Evolutionary conservation across 306 rosid species (phyloP).

Genomic region (Erythrophleum fordii): DNA sequence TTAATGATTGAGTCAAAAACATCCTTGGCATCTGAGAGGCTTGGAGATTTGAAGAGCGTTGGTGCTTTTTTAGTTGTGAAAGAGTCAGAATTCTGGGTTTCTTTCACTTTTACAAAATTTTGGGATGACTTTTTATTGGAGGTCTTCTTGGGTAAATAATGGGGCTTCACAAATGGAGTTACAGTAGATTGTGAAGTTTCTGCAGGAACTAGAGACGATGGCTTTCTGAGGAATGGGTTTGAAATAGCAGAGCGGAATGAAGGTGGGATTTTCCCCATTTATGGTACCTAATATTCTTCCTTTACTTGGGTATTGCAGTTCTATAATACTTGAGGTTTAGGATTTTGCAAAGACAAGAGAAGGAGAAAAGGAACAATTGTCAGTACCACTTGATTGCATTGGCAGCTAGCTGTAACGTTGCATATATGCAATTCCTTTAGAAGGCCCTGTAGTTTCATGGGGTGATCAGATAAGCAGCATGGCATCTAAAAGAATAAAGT

Average conservation of each 20-base stretch:
- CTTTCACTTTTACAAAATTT: conserved; percentile 23
- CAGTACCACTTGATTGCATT: background rate
- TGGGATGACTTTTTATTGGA: conserved; percentile 36
- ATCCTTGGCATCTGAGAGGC: conserved; percentile 69
- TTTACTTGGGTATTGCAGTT: conserved; percentile 19
- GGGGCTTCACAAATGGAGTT: conserved; percentile 40
- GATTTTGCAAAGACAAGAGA: background rate
- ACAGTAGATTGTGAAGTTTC: conserved; percentile 29
- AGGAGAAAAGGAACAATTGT: background rate
- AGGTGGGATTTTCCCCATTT: conserved; percentile 80
- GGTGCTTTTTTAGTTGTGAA: conserved; percentile 26
- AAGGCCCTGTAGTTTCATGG: background rate
- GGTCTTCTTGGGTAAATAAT: conserved; percentile 37
- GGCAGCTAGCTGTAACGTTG: background rate
- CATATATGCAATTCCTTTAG: background rate
- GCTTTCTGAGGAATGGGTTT: conserved; percentile 43
- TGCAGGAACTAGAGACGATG: conserved; percentile 42
- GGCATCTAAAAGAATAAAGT: background rate
- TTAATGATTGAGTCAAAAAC: conserved; percentile 55
- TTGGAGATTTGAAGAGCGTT: conserved; percentile 60
- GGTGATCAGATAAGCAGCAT: background rate
- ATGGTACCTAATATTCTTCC: conserved; percentile 21
- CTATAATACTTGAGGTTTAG: conserved; percentile 24
- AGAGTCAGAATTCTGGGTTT: background rate
- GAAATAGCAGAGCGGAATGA: conserved; percentile 62